Evolutionary conservation across 2,329 filamentous ascomycete genomes (phyloP).

Genomic region (Fusarium brevicatenulatum): DNA sequence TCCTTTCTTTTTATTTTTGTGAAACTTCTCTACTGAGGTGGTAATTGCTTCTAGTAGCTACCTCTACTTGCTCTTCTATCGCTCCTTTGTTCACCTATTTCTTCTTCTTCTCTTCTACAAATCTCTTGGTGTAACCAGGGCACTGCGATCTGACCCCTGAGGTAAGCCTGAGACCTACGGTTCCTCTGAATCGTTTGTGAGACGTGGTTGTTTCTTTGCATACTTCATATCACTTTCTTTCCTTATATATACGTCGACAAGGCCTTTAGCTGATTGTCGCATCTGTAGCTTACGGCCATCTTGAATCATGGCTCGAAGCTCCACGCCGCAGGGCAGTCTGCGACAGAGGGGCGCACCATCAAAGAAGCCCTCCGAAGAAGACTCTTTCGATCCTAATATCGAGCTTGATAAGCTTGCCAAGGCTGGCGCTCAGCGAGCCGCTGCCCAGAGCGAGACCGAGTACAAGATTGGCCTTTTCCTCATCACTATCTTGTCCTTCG

Average conservation of each 20-base stretch:
- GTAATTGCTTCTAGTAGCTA: constrained; percentile 30
- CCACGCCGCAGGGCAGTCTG: constrained; percentile 66
- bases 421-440: constrained; percentile 47
- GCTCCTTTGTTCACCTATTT: constrained; percentile 39
- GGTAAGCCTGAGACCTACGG: constrained; percentile 37
- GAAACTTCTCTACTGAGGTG: constrained; percentile 22
- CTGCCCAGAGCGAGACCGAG: constrained; percentile 74
- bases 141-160: constrained; percentile 33
- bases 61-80: constrained; percentile 37
- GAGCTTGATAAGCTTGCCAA: constrained; percentile 63
- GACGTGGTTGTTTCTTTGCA: constrained; percentile 15
- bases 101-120: constrained; percentile 12
- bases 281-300: constrained; percentile 21
- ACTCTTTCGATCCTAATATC: constrained; percentile 53
- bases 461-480: constrained; percentile 82
- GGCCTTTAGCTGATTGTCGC: constrained; percentile 28
- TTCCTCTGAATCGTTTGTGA: constrained; percentile 25
- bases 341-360: constrained; percentile 66
- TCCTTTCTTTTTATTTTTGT: constrained; percentile 22
- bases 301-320: constrained; percentile 58
- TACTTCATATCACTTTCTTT: background rate
- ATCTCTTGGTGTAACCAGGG: constrained; percentile 18
- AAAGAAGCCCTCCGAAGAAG: constrained; percentile 58
- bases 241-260: background rate
- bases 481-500: constrained; percentile 85